phyloP scores from a whole-genome alignment of 2,329 filamentous ascomycete species.

The Beauveria medogensis region DNA sequence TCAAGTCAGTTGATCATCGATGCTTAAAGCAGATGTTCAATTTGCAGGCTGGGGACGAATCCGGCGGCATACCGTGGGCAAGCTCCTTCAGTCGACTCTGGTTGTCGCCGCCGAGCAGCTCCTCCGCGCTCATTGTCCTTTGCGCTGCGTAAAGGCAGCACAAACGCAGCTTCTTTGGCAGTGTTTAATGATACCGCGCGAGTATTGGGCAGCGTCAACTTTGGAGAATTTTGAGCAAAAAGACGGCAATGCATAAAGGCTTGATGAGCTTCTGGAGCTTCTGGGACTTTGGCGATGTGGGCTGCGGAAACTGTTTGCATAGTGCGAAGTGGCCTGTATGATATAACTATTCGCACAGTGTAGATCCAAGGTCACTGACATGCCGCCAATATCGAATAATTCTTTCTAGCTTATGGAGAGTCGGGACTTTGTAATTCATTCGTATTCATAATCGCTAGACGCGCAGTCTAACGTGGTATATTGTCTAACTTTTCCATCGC shows the following conservation, averaged over 20 bases:
- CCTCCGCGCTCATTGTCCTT: background rate
- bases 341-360: background rate
- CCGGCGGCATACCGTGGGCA: background rate
- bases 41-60: no score
- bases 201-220: no score
- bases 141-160: background rate
- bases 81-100: background rate
- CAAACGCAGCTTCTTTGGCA: background rate
- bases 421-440: background rate
- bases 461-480: background rate
- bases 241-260: background rate
- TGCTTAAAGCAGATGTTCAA: background rate
- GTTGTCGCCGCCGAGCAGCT: slow-evolving; percentile 6
- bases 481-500: background rate
- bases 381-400: background rate
- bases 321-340: background rate
- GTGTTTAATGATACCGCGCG: background rate
- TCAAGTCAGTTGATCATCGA: background rate
- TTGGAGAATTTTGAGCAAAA: background rate
- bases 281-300: background rate
- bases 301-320: background rate
- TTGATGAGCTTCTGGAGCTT: background rate
- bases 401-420: background rate
- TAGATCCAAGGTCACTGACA: background rate
- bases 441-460: background rate